Conservation (phyloP, 192 early-diverging fungal species). For the Backusella parvicylindrica region DNA sequence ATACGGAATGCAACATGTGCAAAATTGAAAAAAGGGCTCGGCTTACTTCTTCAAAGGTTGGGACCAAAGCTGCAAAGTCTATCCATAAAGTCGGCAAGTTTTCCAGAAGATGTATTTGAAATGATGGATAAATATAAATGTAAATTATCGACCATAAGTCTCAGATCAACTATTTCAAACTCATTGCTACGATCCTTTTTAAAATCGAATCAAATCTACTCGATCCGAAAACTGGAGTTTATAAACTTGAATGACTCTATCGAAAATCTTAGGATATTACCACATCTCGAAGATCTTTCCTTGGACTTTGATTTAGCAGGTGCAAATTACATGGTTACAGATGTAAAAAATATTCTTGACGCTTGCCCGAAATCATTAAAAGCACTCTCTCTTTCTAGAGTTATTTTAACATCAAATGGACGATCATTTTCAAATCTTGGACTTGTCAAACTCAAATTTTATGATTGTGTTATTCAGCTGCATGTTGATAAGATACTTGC, state of each 20-base stretch:
- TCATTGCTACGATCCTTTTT: neutral
- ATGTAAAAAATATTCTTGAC: neutral
- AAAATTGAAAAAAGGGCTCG: neutral
- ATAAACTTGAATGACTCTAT: neutral
- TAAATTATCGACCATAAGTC: neutral
- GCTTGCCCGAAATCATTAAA: neutral
- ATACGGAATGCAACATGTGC: too few species aligned
- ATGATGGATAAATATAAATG: neutral
- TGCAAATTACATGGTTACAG: neutral
- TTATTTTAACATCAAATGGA: neutral
- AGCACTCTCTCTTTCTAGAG: neutral
- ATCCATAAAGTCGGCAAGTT: neutral
- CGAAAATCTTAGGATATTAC: neutral
- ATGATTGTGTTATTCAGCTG: neutral
- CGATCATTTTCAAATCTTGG: neutral
- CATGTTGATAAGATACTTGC: neutral
- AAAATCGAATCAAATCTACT: neutral
- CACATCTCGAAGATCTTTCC: neutral
- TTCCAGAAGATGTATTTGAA: neutral
- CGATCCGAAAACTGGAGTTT: neutral
- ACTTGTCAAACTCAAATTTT: neutral
- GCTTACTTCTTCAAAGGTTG: neutral
- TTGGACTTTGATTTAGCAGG: neutral
- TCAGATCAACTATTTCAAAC: neutral
- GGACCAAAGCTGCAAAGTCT: neutral